Percentiles rank a stretch among this genome's conserved stretches.
These are phyloP conservation scores for Platanthera guangdongensis DNA, from an alignment of 106 monocot species.

Conservation along the genomic window DNA sequence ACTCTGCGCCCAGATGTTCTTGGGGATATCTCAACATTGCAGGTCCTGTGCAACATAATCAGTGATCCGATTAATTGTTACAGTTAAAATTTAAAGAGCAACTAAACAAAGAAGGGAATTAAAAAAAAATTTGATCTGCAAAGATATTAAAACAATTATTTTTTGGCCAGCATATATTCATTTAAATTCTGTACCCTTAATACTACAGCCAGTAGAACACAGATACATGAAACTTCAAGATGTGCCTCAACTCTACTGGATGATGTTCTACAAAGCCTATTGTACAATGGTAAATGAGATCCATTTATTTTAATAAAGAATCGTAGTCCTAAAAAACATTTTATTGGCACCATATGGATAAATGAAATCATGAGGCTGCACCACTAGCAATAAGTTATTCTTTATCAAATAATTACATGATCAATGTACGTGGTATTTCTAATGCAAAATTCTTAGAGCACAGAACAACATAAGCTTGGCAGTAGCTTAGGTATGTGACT, in stretches of 20 bases:
- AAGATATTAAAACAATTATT: neutral
- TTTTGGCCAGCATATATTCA: neutral
- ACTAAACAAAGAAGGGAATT: neutral
- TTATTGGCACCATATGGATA: neutral
- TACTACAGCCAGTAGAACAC: neutral
- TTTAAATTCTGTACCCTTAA: neutral
- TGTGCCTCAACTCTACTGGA: neutral
- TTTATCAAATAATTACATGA: neutral
- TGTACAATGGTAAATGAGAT: neutral
- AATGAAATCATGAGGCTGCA: neutral
- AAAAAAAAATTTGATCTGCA: neutral
- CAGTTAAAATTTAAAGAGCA: neutral
- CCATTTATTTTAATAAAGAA: neutral
- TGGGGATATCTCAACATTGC: conserved; percentile 8
- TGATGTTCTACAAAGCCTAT: neutral
- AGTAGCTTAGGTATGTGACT: neutral
- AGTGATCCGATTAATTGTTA: neutral
- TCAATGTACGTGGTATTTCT: neutral
- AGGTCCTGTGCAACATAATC: conserved; percentile 14
- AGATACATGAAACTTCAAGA: conserved; percentile 1
- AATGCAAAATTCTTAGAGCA: neutral
- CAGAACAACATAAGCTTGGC: neutral
- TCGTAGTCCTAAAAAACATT: neutral
- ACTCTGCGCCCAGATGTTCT: conserved; percentile 3
- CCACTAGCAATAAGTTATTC: neutral